Conservation (phyloP, 768 basidiomycete species). For the Brasilioporus rufonigricans region DNA sequence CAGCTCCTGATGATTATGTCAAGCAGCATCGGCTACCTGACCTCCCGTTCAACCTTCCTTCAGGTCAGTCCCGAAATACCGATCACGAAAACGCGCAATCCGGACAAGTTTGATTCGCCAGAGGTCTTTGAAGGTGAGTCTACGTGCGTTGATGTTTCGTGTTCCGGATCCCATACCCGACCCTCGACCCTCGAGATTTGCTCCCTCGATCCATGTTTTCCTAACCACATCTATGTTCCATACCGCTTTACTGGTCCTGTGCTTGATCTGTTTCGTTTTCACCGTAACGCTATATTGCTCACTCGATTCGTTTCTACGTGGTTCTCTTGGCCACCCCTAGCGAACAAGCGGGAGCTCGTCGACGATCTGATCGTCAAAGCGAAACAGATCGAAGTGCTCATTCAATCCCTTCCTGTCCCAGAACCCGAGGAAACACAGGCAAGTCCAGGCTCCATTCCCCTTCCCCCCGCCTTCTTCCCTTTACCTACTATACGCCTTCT, state of each 20-base stretch:
- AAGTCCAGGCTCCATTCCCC: neutral
- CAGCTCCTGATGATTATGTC: slow-evolving; percentile 90
- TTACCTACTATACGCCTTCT: too few relatives aligned
- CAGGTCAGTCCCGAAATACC: slow-evolving; percentile 80
- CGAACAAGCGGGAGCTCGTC: slow-evolving; percentile 82
- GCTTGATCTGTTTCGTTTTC: too few relatives aligned
- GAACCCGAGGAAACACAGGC: slow-evolving; percentile 78
- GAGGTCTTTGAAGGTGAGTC: slow-evolving; percentile 71
- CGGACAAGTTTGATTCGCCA: slow-evolving; percentile 67
- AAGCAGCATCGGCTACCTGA: slow-evolving; percentile 76
- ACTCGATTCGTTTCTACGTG: neutral
- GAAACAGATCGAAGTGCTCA: slow-evolving; percentile 85
- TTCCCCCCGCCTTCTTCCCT: too few relatives aligned
- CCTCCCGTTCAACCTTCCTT: slow-evolving; percentile 68
- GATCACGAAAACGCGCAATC: slow-evolving; percentile 75
- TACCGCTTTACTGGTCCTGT: neutral
- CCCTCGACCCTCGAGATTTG: neutral
- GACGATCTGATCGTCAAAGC: slow-evolving; percentile 81
- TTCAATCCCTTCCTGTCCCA: slow-evolving; percentile 73
- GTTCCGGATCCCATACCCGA: neutral
- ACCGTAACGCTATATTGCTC: neutral
- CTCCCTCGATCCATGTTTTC: neutral
- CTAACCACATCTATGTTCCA: neutral
- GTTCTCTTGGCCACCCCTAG: slow-evolving; percentile 35
- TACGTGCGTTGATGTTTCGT: too few relatives aligned